Conservation (phyloP, 1,139 yeast genomes). For the Tardiomyces digboiensis region DNA sequence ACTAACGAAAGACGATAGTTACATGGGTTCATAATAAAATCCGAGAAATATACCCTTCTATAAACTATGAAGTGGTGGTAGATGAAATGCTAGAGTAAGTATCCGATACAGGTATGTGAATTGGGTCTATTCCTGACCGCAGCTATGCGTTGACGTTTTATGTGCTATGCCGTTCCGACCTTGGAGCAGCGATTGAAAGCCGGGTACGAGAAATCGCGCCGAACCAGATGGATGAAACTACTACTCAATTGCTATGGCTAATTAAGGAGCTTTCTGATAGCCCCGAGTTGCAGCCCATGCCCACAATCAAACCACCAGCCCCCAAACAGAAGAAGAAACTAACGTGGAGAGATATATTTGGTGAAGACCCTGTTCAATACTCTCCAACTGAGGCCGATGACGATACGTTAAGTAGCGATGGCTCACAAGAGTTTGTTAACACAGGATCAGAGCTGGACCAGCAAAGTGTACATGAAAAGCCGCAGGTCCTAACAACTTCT, state of each 20-base stretch:
- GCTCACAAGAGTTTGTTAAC: too few relatives aligned
- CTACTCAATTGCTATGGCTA: constrained; percentile 10
- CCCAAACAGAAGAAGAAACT: background rate
- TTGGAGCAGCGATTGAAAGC: constrained; percentile 13
- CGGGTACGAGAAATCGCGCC: constrained; percentile 12
- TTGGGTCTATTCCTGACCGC: too few relatives aligned
- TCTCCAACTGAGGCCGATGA: too few relatives aligned
- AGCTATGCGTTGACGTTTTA: constrained; percentile 10
- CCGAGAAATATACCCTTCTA: constrained; percentile 2
- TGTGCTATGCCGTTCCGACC: constrained; percentile 17
- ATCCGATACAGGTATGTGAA: constrained; percentile 9
- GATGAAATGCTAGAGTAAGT: constrained; percentile 12
- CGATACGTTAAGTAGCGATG: too few relatives aligned
- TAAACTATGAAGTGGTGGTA: constrained; percentile 2
- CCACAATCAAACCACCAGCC: background rate
- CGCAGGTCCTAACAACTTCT: too few relatives aligned
- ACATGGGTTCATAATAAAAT: constrained; percentile 2
- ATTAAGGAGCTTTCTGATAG: constrained; percentile 5
- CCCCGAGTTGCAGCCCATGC: background rate
- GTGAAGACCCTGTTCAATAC: too few relatives aligned
- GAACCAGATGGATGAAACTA: constrained; percentile 4
- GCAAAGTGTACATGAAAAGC: too few relatives aligned
- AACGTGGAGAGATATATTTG: background rate
- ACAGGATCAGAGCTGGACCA: too few relatives aligned
- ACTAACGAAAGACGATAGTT: background rate